Evolutionary conservation across 192 early-diverging fungal genomes (phyloP).

Genomic region (Endogone sp.): DNA sequence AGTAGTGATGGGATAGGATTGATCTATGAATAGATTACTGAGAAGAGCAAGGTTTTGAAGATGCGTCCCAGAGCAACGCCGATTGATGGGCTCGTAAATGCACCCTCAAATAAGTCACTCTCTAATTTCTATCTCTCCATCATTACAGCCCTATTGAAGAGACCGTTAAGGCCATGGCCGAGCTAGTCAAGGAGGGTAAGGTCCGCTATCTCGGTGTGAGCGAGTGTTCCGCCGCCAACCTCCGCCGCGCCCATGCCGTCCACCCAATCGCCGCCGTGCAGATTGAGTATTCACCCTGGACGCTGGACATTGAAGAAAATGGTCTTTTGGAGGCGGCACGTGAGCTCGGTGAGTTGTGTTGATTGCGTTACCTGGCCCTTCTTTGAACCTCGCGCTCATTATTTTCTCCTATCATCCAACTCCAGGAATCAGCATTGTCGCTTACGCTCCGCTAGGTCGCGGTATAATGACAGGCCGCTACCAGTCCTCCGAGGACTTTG

Average conservation of each 20-base stretch:
- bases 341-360: slow-evolving; percentile 63
- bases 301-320: slow-evolving; percentile 58
- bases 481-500: slow-evolving; percentile 48
- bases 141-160: slow-evolving; percentile 57
- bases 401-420: no score
- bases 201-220: slow-evolving; percentile 56
- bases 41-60: no score
- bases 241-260: slow-evolving; percentile 60
- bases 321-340: slow-evolving; percentile 62
- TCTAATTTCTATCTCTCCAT: no score
- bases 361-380: slow-evolving; percentile 30
- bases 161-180: slow-evolving; percentile 59
- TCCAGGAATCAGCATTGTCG: slow-evolving; percentile 31
- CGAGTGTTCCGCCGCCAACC: slow-evolving; percentile 51
- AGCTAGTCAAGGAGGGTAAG: slow-evolving; percentile 66
- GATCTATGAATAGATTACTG: slow-evolving; percentile 3
- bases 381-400: no score
- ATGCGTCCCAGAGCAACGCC: no score
- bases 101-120: no score
- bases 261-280: slow-evolving; percentile 65
- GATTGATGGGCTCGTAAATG: no score
- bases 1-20: slow-evolving; percentile 22
- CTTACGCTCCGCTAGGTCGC: slow-evolving; percentile 66
- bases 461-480: slow-evolving; percentile 67
- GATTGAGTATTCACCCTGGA: slow-evolving; percentile 49